Conservation (phyloP, 768 basidiomycete species). For the Kwoniella pini region DNA sequence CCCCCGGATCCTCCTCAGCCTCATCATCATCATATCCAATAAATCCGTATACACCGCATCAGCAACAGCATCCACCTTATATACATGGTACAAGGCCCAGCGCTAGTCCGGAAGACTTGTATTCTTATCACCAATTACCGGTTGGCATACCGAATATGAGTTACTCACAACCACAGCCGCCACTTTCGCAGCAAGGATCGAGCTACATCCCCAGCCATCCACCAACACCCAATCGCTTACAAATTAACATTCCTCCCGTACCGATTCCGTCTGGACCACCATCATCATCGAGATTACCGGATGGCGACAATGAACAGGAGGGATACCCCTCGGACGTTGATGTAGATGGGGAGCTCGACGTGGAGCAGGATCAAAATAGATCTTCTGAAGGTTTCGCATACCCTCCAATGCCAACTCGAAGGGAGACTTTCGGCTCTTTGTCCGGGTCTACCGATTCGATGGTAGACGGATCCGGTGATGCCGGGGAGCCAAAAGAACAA, state of each 20-base stretch:
- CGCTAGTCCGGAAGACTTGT: background rate
- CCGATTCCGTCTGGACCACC: background rate
- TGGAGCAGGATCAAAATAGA: background rate
- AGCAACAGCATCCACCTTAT: background rate
- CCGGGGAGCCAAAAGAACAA: background rate
- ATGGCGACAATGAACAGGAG: background rate
- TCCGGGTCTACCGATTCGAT: conserved; percentile 23
- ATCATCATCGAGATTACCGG: background rate
- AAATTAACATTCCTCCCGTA: background rate
- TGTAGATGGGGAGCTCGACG: background rate
- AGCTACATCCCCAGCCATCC: background rate
- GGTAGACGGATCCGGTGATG: conserved; percentile 8
- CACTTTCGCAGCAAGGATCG: too few species aligned
- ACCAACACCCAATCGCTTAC: background rate
- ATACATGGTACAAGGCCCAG: background rate
- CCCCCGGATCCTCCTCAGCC: background rate
- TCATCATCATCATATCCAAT: conserved; percentile 1
- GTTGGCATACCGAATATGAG: background rate
- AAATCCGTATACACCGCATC: background rate
- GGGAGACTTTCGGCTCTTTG: conserved; percentile 3
- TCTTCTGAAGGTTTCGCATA: background rate
- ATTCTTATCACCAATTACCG: background rate
- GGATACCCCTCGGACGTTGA: background rate
- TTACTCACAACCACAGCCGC: background rate
- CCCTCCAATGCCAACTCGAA: background rate